Percentiles rank a stretch among this genome's conserved stretches.
These are phyloP conservation scores for Bauhinia variegata DNA, from an alignment of 306 rosid genomes.

Conservation along the genomic window DNA sequence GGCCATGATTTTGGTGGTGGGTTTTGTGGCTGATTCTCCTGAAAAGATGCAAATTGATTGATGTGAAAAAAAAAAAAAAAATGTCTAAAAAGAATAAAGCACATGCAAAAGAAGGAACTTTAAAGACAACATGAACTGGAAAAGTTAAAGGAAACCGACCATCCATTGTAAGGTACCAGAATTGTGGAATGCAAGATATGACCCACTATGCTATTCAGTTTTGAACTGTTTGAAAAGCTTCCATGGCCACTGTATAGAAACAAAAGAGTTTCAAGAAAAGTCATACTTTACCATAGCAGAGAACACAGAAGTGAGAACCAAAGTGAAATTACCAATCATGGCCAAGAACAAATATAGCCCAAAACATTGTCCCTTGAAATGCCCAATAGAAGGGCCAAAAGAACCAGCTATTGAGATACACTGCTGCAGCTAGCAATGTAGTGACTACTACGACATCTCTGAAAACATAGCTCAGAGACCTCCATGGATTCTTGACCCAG, in stretches of 20 bases:
- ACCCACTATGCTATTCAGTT: constrained; percentile 68
- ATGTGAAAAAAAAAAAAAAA: no score
- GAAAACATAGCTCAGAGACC: constrained; percentile 68
- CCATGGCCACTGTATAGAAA: constrained; percentile 99
- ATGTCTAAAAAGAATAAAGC: constrained; percentile 1
- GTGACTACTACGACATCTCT: constrained; percentile 57
- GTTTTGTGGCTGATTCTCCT: constrained; percentile 98
- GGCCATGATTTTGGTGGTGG: constrained; percentile 97
- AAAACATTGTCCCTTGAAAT: constrained; percentile 93
- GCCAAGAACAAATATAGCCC: constrained; percentile 97
- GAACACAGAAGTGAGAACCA: constrained; percentile 48
- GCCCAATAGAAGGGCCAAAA: constrained; percentile 81
- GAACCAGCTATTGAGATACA: constrained; percentile 51
- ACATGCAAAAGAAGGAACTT: background rate
- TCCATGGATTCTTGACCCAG: constrained; percentile 82
- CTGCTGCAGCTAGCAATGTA: constrained; percentile 53
- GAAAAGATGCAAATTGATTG: background rate
- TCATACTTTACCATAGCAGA: background rate
- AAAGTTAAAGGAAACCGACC: constrained; percentile 49
- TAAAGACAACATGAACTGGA: background rate
- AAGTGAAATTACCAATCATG: constrained; percentile 48
- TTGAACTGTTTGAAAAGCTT: constrained; percentile 76
- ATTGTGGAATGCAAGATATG: constrained; percentile 88
- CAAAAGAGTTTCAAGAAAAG: constrained; percentile 30
- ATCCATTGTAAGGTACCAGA: constrained; percentile 94